phyloP scores from a whole-genome alignment of 495 filamentous ascomycete genomes.

The Penicillium longicatenatum region DNA sequence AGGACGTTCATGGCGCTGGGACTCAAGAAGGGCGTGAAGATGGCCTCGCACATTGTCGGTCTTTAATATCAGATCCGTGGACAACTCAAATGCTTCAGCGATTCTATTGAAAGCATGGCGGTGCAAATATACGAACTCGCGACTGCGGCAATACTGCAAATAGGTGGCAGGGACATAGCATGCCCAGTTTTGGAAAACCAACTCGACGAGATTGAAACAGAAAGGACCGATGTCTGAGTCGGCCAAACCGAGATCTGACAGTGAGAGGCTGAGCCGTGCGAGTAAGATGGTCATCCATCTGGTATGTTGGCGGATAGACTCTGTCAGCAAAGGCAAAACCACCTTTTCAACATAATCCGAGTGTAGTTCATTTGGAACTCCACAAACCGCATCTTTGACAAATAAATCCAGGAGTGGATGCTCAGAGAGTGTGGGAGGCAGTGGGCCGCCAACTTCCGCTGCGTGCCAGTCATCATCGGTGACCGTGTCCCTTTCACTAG shows the following conservation, averaged over 20 bases:
- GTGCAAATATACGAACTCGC: not conserved
- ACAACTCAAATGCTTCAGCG: not conserved
- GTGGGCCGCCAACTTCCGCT: not conserved
- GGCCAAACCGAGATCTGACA: not conserved
- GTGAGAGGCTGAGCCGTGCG: not conserved
- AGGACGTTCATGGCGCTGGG: not conserved
- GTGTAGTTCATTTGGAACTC: not conserved
- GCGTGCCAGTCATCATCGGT: not conserved
- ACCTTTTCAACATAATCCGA: not conserved
- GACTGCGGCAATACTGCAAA: conserved; percentile 3
- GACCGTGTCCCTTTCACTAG: not conserved
- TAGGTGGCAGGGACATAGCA: conserved; percentile 1
- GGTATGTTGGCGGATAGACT: conserved; percentile 1
- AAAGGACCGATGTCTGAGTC: not conserved
- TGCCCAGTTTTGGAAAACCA: not conserved
- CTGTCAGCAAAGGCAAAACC: not conserved
- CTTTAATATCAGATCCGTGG: not conserved
- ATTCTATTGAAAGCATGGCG: not conserved
- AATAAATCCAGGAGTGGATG: not conserved
- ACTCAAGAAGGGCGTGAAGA: not conserved
- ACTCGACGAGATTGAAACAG: not conserved
- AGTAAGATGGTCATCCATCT: not conserved
- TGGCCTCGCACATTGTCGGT: not conserved
- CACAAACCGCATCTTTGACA: not conserved
- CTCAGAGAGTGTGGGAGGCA: not conserved